These are phyloP conservation scores for Reutealis trisperma DNA, from an alignment of 345 rosid genomes.

Conservation along the genomic window DNA sequence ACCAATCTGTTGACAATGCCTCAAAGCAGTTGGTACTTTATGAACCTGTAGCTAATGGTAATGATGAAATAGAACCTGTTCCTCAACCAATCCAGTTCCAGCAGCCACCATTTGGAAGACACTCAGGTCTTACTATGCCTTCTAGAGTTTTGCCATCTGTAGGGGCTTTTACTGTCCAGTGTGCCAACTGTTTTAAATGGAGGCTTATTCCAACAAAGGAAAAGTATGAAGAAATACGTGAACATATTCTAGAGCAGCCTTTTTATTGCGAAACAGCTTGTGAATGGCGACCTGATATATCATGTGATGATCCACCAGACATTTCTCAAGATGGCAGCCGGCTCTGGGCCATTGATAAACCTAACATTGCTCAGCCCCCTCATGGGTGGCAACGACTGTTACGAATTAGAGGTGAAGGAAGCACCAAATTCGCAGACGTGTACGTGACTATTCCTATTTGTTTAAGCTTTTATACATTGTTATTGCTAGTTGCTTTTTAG, in stretches of 20 bases:
- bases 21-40: slow-evolving; percentile 68
- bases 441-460: slow-evolving; percentile 41
- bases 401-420: slow-evolving; percentile 79
- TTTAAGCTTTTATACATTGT: background rate
- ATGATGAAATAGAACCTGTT: slow-evolving; percentile 32
- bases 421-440: slow-evolving; percentile 92
- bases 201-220: slow-evolving; percentile 83
- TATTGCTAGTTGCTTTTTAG: background rate
- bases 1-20: slow-evolving; percentile 31
- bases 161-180: slow-evolving; percentile 90
- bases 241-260: slow-evolving; percentile 68
- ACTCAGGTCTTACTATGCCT: slow-evolving; percentile 25
- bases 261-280: slow-evolving; percentile 66
- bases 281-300: slow-evolving; percentile 75
- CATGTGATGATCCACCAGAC: slow-evolving; percentile 81
- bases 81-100: slow-evolving; percentile 31
- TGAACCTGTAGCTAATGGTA: slow-evolving; percentile 45
- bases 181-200: slow-evolving; percentile 90
- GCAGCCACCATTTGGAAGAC: slow-evolving; percentile 25
- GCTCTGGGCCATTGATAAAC: slow-evolving; percentile 96
- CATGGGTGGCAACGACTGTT: slow-evolving; percentile 83
- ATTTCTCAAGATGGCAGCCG: slow-evolving; percentile 86
- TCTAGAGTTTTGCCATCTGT: slow-evolving; percentile 60
- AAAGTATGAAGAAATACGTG: slow-evolving; percentile 92
- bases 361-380: slow-evolving; percentile 88